Evolutionary conservation across 2,329 filamentous ascomycete species (phyloP), one percentile per base, ranked within the genome.

Genomic region (Penicillium sp.): DNA sequence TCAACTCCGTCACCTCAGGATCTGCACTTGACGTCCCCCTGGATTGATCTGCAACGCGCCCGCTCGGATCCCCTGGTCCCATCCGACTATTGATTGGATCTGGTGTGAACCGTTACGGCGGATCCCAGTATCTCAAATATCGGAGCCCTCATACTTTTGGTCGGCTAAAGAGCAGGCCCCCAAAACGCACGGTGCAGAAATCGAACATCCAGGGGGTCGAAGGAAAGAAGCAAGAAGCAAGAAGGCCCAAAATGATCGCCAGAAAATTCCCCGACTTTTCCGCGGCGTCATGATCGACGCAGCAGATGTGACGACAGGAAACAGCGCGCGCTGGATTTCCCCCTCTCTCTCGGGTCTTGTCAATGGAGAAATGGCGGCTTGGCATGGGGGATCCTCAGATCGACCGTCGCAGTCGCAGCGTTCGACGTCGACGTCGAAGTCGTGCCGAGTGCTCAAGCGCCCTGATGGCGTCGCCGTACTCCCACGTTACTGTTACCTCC

Each of bases 71-170:
- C 48, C 55, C 48, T 34, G 10, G 53, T 48, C 45, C 61, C 61
- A 58, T 64, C 54, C 26, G 51, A 65, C 61, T 64, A 65, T 61
- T 60, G 56, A 61, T 65, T 63, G 59, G 61, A 65, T 62, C 61
- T 65, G 56, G 47, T 31, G 53, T 58, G 57, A 59, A 60, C 63
- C 62, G 61, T 66, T 66, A 48, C 51, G 26, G 43, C 48, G 58
- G 54, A 42, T 55, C 47, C 18, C 10, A 44, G 42, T 57, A 61
- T 60, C 60, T 59, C 63, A 66, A 68, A 65, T 67, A 58, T 64
- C 54, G 56, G 56, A 55, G 49, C 8, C 8, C 21, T 40, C 37
- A 40, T 40, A 19, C 11, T 11, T 18, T 21, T 29, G 9, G 16
- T 34, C 33, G 43, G 50, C 33, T 21, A 39, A 24, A 46, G 19